Conservation (phyloP, 768 basidiomycete genomes). For the Dentipellis fragilis region DNA sequence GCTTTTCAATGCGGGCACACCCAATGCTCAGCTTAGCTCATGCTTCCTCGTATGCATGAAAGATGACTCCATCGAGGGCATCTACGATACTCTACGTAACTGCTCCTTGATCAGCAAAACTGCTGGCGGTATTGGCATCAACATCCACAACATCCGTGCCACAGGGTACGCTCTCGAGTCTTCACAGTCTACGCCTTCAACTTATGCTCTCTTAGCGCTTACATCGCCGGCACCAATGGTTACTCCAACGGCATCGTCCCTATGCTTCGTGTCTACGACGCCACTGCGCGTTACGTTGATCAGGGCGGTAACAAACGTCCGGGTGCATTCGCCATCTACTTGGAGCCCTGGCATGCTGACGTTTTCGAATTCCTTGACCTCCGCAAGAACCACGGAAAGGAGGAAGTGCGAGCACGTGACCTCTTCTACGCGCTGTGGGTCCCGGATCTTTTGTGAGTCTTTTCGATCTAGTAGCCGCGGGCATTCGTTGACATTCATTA, state of each 20-base stretch:
- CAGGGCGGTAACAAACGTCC: constrained; percentile 99
- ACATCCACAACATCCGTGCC: constrained; percentile 93
- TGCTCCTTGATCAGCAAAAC: constrained; percentile 99
- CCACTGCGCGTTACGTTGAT: constrained; percentile 97
- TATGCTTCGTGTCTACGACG: constrained; percentile 97
- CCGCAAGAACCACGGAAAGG: constrained; percentile 98
- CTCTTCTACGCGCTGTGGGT: constrained; percentile 99
- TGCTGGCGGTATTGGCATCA: constrained; percentile 94
- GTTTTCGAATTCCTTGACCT: constrained; percentile 96
- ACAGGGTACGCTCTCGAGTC: constrained; percentile 53
- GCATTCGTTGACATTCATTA: background rate
- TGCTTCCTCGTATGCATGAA: constrained; percentile 99
- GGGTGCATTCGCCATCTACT: constrained; percentile 95
- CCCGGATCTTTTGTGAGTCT: constrained; percentile 82
- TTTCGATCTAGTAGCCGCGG: background rate
- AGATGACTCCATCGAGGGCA: constrained; percentile 97
- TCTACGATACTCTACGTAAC: constrained; percentile 96
- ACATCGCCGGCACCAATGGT: constrained; percentile 98
- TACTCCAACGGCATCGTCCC: constrained; percentile 99
- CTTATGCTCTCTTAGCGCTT: constrained; percentile 47
- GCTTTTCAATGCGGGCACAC: constrained; percentile 96
- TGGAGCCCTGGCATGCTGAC: constrained; percentile 99
- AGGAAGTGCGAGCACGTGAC: constrained; percentile 92
- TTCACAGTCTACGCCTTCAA: background rate
- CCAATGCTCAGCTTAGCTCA: constrained; percentile 87